These are phyloP conservation scores for Microstegium vimineum DNA, from an alignment of 176 grass and related monocot species.

Conservation along the genomic window DNA sequence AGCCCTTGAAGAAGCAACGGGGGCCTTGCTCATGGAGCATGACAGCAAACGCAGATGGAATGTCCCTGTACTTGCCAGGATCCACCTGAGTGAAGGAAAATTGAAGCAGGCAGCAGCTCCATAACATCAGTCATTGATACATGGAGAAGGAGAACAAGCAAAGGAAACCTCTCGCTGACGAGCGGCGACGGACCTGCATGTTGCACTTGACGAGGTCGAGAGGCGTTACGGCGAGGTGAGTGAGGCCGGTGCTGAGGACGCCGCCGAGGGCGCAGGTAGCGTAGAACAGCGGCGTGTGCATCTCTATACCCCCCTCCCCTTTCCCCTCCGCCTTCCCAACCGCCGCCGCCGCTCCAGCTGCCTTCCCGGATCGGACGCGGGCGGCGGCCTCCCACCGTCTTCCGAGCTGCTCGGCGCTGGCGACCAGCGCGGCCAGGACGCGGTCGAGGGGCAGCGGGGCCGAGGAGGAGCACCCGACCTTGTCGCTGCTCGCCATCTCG, in stretches of 20 bases:
- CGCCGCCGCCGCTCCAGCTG: neutral
- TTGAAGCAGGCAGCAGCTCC: neutral
- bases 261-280: constrained; percentile 56
- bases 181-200: constrained; percentile 47
- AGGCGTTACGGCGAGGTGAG: constrained; percentile 61
- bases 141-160: neutral
- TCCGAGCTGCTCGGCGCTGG: constrained; percentile 42
- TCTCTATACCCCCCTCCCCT: neutral
- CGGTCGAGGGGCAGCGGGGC: constrained; percentile 38
- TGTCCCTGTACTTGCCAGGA: constrained; percentile 75
- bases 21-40: constrained; percentile 74
- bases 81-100: constrained; percentile 54
- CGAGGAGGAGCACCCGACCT: constrained; percentile 35
- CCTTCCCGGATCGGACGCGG: constrained; percentile 1
- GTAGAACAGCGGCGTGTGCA: constrained; percentile 77
- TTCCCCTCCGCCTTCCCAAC: neutral
- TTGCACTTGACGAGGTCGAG: constrained; percentile 74
- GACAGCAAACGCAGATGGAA: constrained; percentile 45
- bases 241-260: constrained; percentile 54
- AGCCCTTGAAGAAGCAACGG: constrained; percentile 77
- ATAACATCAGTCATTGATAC: neutral
- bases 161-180: neutral
- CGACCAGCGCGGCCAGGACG: constrained; percentile 28
- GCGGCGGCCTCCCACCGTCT: constrained; percentile 36
- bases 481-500: constrained; percentile 37